These are phyloP conservation scores for Coemansia sp. DNA, from an alignment of 192 early-diverging fungal genomes.

Conservation along the genomic window DNA sequence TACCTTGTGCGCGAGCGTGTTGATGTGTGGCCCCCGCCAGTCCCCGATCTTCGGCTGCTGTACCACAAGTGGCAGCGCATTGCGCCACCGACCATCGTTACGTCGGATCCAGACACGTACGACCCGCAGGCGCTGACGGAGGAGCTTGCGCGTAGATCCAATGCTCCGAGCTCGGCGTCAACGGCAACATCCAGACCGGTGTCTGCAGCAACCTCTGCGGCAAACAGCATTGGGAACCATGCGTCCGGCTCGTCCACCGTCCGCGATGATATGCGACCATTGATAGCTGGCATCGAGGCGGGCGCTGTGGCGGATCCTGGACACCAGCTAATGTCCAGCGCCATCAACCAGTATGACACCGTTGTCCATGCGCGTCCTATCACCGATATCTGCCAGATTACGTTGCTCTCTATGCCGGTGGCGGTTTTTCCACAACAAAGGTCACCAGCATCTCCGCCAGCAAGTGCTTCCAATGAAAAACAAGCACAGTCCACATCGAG, in stretches of 20 bases:
- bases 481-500: neutral
- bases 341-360: slow-evolving; percentile 40
- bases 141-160: slow-evolving; percentile 38
- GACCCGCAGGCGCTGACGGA: slow-evolving; percentile 34
- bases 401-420: slow-evolving; percentile 11
- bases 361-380: slow-evolving; percentile 29
- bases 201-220: slow-evolving; percentile 1
- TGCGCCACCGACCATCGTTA: slow-evolving; percentile 46
- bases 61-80: slow-evolving; percentile 49
- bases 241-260: slow-evolving; percentile 11
- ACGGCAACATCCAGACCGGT: slow-evolving; percentile 18
- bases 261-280: neutral
- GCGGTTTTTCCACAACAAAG: slow-evolving; percentile 1
- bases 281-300: neutral
- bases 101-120: slow-evolving; percentile 48
- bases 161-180: slow-evolving; percentile 26
- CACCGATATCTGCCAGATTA: slow-evolving; percentile 33
- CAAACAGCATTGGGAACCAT: slow-evolving; percentile 9
- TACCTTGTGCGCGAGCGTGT: slow-evolving; percentile 54
- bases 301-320: neutral
- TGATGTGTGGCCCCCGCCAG: slow-evolving; percentile 58
- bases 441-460: slow-evolving; percentile 1
- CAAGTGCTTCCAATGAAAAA: neutral
- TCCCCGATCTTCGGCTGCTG: slow-evolving; percentile 39
- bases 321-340: slow-evolving; percentile 17